A percentile compares a stretch with the other conserved stretches of the same genome.
Evolutionary conservation across 805 yeast species (phyloP).

Genomic region (Metschnikowia santaceciliae): DNA sequence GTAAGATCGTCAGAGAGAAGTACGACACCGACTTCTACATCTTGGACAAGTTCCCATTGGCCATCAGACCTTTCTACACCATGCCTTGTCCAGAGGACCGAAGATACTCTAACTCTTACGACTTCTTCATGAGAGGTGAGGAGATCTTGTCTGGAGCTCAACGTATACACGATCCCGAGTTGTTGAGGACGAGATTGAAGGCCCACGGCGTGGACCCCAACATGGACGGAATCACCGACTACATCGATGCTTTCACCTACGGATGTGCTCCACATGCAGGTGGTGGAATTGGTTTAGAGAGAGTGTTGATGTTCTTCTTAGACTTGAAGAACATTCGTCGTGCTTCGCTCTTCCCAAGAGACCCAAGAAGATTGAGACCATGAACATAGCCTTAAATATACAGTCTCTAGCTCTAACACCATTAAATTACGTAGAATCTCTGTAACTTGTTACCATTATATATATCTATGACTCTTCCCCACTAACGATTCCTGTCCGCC

Average conservation of each 20-base stretch:
- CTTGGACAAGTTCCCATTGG: constrained; percentile 96
- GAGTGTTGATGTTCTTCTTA: constrained; percentile 97
- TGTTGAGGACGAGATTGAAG: constrained; percentile 76
- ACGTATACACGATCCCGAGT: constrained; percentile 91
- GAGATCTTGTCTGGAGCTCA: constrained; percentile 99
- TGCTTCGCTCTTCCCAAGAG: constrained; percentile 99
- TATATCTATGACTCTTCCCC: constrained; percentile 7
- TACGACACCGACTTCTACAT: constrained; percentile 97
- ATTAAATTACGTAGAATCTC: background rate
- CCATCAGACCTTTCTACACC: constrained; percentile 96
- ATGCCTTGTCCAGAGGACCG: constrained; percentile 97
- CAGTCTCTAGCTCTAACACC: too few relatives aligned
- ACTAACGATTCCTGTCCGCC: constrained; percentile 68
- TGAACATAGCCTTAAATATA: constrained; percentile 19
- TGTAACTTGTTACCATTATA: background rate
- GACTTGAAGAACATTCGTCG: constrained; percentile 97
- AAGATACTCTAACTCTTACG: constrained; percentile 93
- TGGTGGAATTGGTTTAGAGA: constrained; percentile 98
- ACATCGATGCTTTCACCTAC: constrained; percentile 85
- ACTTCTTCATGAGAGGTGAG: constrained; percentile 99
- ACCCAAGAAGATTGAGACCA: constrained; percentile 92
- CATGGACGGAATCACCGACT: constrained; percentile 81
- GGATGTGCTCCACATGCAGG: constrained; percentile 99
- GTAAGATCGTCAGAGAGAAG: constrained; percentile 86
- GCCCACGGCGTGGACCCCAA: constrained; percentile 79